phyloP scores from a whole-genome alignment of 192 early-diverging fungal genomes.

The Backusella macrospora region DNA sequence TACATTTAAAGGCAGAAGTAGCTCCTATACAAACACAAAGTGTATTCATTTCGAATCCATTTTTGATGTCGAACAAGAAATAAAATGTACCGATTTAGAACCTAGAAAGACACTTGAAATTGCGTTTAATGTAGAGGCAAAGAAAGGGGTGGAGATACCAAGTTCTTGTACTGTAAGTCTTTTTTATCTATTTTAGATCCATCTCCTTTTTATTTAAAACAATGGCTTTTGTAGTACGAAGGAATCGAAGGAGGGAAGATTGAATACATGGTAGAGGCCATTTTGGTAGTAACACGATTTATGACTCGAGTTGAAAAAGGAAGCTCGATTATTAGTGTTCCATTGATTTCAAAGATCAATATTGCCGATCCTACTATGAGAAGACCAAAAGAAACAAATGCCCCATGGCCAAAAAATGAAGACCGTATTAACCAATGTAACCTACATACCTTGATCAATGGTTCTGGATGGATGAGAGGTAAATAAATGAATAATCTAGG shows the following conservation, averaged over 20 bases:
- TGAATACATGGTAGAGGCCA: not conserved
- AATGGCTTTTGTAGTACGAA: not conserved
- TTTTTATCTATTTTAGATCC: no score
- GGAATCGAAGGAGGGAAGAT: not conserved
- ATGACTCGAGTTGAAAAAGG: not conserved
- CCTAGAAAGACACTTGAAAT: not conserved
- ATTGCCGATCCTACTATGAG: not conserved
- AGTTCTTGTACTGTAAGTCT: not conserved
- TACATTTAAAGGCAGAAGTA: not conserved
- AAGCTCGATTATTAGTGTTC: not conserved
- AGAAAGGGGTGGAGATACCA: not conserved
- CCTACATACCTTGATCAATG: not conserved
- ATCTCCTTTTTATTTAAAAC: not conserved
- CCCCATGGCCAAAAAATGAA: not conserved
- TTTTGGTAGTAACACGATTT: not conserved
- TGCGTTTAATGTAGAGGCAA: not conserved
- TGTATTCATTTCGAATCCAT: not conserved
- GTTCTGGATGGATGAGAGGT: slow-evolving; percentile 8
- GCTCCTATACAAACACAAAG: not conserved
- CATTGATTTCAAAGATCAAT: not conserved
- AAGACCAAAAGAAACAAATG: not conserved
- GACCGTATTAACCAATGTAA: not conserved
- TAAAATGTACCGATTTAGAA: not conserved
- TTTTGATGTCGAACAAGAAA: not conserved
- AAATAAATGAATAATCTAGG: not conserved